Base-by-base conservation (phyloP, 163 green algal genomes). In the Scenedesmus sp. region DNA sequence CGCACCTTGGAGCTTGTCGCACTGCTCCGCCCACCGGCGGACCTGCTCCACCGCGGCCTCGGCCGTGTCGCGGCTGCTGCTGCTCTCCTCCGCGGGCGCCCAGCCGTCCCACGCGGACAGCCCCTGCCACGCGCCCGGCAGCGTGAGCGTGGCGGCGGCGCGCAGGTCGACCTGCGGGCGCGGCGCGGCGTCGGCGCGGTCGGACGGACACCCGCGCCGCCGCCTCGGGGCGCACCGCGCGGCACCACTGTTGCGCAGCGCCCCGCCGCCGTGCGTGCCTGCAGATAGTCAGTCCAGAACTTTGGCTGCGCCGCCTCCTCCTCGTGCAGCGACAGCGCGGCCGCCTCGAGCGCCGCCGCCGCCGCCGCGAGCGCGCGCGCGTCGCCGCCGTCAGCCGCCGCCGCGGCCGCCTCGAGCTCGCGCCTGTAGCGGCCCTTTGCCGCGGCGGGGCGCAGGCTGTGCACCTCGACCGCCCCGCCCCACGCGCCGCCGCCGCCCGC, bases 241-340 rank as follows among this genome's bases (percentile, higher is more conserved):
- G n/a, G n/a, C n/a, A n/a, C n/a, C n/a, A n/a, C n/a, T n/a, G n/a
- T n/a, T n/a, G n/a, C n/a, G n/a, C n/a, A n/a, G n/a, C n/a, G n/a
- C n/a, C n/a, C n/a, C n/a, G n/a, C n/a, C 10, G 24, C 53, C 17
- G 34, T 48, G 33, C 34, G 31, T 28, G 33, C 33, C 80, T 93
- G 93, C n/a, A 92, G 80, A 44, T 84, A 94, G 63, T 94, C 90
- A 18, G 90, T 93, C 81, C 88, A 94, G 73, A 88, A 89, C 0
- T 60, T 50, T 2, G 69, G 53, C 14, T 66, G n/a, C n/a, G n/a
- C n/a, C 42, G 57, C 14, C 63, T 72, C 50, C 15, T 56, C 50
- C 15, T 22, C 39, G 14, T 90, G 77, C 53, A 90, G 70, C 39
- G 81, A 42, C 26, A 14, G 28, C 0, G 85, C 81, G 1, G 88